Base-by-base conservation (phyloP, 495 filamentous ascomycete genomes). In the Penicillium bialowiezense region DNA sequence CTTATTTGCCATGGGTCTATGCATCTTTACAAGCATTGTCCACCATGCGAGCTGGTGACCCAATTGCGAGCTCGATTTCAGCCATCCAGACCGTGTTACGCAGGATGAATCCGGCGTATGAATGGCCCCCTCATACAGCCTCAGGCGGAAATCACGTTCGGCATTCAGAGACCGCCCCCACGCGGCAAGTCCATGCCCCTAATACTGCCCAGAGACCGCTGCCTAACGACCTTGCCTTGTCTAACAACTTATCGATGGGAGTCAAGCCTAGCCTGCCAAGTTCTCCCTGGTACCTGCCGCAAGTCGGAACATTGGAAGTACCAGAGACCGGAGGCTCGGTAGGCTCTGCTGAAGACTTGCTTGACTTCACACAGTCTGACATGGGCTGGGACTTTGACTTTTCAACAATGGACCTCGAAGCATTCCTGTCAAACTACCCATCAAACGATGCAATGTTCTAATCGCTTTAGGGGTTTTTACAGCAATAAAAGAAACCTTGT, bases 321-420 rank as follows among this genome's bases (percentile, higher is more conserved):
- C 63, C 54, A 10, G 59, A 62, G 9, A 58, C 60, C 0, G 62
- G 54, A 15, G 54, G 57, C 5, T 69, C 63, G 13, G 52, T 54
- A 2, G 67, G 55, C 0, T 67, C 64, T 28, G 61, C 42, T 0
- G 68, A 73, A 7, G 68, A 71, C 37, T 51, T 73, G 1, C 61
- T 68, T 2, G 72, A 75, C 45, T 64, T 75, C 20, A 73, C 70
- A 3, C 64, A 70, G 46, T 64, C 67, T 0, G 72, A 75, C 40
- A 72, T 75, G 64, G 69, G 69, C 12, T 75, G 70, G 70, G 62
- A 73, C 38, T 70, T 75, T 52, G 69, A 75, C 39, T 72, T 75
- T 34, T 75, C 72, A 2, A 72, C 70, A 0, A 72, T 75, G 69
- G 72, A 75, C 43, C 48, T 75, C 13, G 71, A 73, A 23, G 60